Conservation (phyloP, 345 rosid species). For the Salix viminalis region DNA sequence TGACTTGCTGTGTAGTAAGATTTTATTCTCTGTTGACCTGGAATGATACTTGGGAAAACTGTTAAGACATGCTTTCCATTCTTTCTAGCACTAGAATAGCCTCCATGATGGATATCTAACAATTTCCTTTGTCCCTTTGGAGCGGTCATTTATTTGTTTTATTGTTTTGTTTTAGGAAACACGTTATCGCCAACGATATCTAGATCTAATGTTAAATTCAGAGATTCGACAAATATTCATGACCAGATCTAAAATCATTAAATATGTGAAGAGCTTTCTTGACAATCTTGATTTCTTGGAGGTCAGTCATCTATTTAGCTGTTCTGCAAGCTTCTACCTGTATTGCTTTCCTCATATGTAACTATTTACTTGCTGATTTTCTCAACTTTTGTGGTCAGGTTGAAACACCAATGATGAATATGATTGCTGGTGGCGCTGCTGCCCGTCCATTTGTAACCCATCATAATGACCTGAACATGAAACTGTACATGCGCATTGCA, state of each 20-base stretch:
- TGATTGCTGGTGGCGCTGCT: conserved; percentile 98
- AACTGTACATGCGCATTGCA: conserved; percentile 87
- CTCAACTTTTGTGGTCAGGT: conserved; percentile 41
- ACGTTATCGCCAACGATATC: conserved; percentile 83
- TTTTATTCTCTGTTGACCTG: background rate
- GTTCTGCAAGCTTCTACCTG: background rate
- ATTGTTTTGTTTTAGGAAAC: conserved; percentile 53
- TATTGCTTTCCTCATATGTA: background rate
- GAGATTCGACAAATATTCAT: conserved; percentile 74
- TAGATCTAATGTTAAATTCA: conserved; percentile 76
- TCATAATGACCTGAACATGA: conserved; percentile 90
- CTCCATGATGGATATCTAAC: background rate
- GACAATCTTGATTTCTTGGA: conserved; percentile 67
- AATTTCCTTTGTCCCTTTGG: background rate
- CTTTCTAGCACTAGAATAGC: background rate
- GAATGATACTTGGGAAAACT: background rate
- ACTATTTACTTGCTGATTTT: background rate
- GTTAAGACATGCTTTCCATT: background rate
- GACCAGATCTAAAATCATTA: conserved; percentile 60
- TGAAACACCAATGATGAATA: conserved; percentile 98
- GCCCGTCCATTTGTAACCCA: conserved; percentile 94
- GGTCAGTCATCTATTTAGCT: conserved; percentile 36
- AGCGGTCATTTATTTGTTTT: background rate
- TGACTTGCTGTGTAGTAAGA: background rate
- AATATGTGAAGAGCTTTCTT: conserved; percentile 64